Evolutionary conservation across 805 yeast genomes (phyloP), one percentile per base, ranked within the genome.

Genomic region (Komagataella pastoris): DNA sequence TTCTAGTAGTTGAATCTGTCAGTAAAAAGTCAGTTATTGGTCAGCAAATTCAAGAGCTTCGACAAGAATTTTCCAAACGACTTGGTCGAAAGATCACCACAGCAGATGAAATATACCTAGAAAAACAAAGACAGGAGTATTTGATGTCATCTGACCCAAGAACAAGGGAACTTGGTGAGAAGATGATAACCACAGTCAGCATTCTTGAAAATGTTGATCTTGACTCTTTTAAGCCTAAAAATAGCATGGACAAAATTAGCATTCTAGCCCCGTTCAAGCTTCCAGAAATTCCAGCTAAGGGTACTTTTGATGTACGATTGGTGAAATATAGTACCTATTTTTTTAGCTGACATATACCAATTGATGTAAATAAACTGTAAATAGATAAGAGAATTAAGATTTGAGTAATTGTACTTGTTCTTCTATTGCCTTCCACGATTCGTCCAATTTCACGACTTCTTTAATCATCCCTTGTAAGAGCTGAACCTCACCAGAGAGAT

Each of bases 281-380:
- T 55, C 95, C 96, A 0, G 74, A 71, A 0, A 77, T 88, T 46
- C 97, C 97, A 12, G 69, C 75, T 49, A 83, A 78, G 64, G 99
- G 97, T 50, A 81, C 80, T 17, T 87, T 91, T 59, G 95, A 91
- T 61, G 95, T 91, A 44, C 67, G 70, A 45, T 77, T 76, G 53
- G 83, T 90, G 47, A 75, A 76, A 61, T 77, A 81, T 49, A 87
- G 96, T 55, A 74, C 75, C 36, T 91, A 91, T 66, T 91, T 91
- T 75, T 91, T 91, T 58, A 65, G 69, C 6, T 67, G 30, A 48
- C 49, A 17, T 50, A 30, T 8, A 30, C 14, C 14, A 10, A 30
- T 30, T 10, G 40, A 10, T 30, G 40, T 30, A 30, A 30, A 30
- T 30, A 30, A 30, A 30, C 3, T 30, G 40, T 30, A 30, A 30